Evolutionary conservation across 23 red algal genomes (phyloP), one percentile per base, ranked within the genome.

Genomic region (Agarophyton chilense): DNA sequence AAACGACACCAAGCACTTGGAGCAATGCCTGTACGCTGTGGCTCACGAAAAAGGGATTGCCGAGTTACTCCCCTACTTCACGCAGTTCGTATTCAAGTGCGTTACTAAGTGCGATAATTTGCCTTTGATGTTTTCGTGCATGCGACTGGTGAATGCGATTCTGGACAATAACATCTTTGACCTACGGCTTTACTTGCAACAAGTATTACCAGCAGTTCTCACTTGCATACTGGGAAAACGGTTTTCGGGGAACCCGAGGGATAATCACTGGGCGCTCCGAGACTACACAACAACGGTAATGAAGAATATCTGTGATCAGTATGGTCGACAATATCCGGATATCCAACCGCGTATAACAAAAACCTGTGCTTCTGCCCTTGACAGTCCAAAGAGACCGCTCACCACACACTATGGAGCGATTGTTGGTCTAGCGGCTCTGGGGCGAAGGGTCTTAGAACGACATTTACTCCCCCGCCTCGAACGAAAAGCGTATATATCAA

Each of bases 261-360:
- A 99, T 52, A 78, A 95, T 84, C 97, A 99, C 39, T 99, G 97
- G 97, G 68, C 81, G 14, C 83, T 99, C 19, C 93, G 97, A 68
- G 97, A 96, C 42, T 82, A 77, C 66, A 64, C 97, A 33, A 83
- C 93, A 0, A 79, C 63, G 32, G 44, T 99, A 0, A 24, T 96
- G 42, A 63, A 70, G 40, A 56, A 79, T 51, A 89, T 99, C 7
- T 91, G 89, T 86, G 18, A 49, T 24, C 41, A 36, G 22, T 99
- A 88, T 72, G 83, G 81, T 18, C 47, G 56, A 17, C 38, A 78
- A 18, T 99, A 93, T 68, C 70, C 83, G 28, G 89, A 63, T 21
- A 50, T 99, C 22, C 90, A 94, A 53, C 87, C 80, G 11, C 90
- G 93, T 22, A 93, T 99, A 28, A 82, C 84, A 25, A 93, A 92